Conservation (phyloP, 1,284 basidiomycete genomes). For the Pseudozyma thailandica region DNA sequence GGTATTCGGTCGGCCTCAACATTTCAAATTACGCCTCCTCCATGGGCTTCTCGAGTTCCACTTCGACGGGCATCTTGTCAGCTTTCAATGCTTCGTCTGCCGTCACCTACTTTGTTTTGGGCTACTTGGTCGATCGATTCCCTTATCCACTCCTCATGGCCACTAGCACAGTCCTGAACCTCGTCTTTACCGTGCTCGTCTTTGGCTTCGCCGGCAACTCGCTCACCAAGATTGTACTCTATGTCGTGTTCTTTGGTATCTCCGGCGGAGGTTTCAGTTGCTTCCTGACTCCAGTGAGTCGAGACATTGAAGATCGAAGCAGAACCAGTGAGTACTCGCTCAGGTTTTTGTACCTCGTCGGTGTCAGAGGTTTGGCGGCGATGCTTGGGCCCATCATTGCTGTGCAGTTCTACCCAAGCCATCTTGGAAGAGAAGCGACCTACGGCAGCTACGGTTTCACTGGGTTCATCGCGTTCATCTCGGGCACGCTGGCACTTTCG, state of each 20-base stretch:
- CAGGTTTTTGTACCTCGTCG: conserved; percentile 38
- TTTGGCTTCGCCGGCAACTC: conserved; percentile 54
- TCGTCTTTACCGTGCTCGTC: conserved; percentile 44
- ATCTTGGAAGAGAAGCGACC: conserved; percentile 1
- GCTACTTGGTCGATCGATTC: conserved; percentile 50
- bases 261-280: conserved; percentile 37
- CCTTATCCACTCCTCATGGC: conserved; percentile 51
- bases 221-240: conserved; percentile 51
- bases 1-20: conserved; percentile 57
- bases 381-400: conserved; percentile 56
- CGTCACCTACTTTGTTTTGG: conserved; percentile 48
- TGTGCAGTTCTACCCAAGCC: conserved; percentile 47
- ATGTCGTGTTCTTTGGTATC: conserved; percentile 52
- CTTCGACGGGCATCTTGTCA: conserved; percentile 52
- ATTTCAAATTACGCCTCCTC: conserved; percentile 49
- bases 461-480: conserved; percentile 37
- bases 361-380: conserved; percentile 42
- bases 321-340: conserved; percentile 22
- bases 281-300: conserved; percentile 44
- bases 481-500: conserved; percentile 24
- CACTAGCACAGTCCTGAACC: conserved; percentile 35
- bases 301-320: conserved; percentile 22
- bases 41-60: conserved; percentile 43
- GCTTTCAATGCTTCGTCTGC: conserved; percentile 57
- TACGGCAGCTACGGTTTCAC: conserved; percentile 40